phyloP scores from a whole-genome alignment of 441 rosid species.

The Populus trichocarpa region DNA sequence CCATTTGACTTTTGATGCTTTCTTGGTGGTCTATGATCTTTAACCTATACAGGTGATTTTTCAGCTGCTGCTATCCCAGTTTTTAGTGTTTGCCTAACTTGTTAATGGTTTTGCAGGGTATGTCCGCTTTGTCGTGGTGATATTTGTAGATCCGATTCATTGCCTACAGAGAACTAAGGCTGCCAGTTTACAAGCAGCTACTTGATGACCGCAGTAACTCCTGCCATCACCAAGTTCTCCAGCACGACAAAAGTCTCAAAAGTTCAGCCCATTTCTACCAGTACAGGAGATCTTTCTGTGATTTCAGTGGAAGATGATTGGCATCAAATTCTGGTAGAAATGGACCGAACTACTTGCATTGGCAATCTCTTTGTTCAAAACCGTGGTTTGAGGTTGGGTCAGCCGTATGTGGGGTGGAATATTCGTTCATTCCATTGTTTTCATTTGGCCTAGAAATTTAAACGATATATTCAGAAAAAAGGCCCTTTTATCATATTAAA shows the following conservation, averaged over 20 bases:
- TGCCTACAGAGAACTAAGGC: conserved; percentile 34
- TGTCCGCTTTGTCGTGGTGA: conserved; percentile 97
- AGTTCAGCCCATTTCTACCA: conserved; percentile 5
- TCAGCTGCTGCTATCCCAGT: not conserved
- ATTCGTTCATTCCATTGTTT: not conserved
- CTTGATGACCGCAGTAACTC: conserved; percentile 2
- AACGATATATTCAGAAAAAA: not conserved
- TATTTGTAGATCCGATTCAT: conserved; percentile 59
- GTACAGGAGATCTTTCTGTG: not conserved
- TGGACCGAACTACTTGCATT: not conserved
- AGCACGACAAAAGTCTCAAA: conserved; percentile 3
- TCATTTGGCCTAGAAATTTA: not conserved
- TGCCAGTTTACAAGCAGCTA: not conserved
- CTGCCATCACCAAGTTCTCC: conserved; percentile 1
- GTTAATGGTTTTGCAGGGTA: conserved; percentile 53
- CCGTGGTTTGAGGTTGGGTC: not conserved
- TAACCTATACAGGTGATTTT: not conserved
- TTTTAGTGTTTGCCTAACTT: not conserved
- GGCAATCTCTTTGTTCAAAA: not conserved
- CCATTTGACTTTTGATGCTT: no score
- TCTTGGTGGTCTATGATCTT: no score
- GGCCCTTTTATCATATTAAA: not conserved
- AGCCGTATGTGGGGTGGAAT: not conserved
- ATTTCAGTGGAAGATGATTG: not conserved
- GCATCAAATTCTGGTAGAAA: conserved; percentile 6